These are phyloP conservation scores for Aphanomyces cochlioides DNA, from an alignment of 352 stramenopile genomes.

Conservation along the genomic window DNA sequence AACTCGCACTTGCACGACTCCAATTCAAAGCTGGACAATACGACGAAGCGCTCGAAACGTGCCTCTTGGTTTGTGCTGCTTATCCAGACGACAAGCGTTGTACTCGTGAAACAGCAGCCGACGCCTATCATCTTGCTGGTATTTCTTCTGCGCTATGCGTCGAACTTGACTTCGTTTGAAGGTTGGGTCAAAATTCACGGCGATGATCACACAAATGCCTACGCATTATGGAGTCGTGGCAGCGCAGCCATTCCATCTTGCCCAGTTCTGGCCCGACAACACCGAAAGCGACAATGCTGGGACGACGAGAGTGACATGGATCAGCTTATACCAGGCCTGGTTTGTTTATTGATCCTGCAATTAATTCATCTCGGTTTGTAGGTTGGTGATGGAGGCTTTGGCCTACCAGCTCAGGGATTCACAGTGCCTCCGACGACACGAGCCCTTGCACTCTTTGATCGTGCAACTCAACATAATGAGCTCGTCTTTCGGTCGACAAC, in stretches of 20 bases:
- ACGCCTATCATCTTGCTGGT: conserved; percentile 34
- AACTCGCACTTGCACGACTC: conserved; percentile 34
- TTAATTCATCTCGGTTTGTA: background rate
- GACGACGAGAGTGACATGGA: conserved; percentile 2
- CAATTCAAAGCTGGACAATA: conserved; percentile 36
- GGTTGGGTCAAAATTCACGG: conserved; percentile 37
- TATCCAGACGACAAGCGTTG: conserved; percentile 14
- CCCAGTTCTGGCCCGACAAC: conserved; percentile 25
- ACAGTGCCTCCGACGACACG: conserved; percentile 6
- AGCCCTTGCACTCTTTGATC: conserved; percentile 22
- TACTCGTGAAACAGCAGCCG: conserved; percentile 24
- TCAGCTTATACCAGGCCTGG: conserved; percentile 5
- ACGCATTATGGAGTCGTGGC: conserved; percentile 33
- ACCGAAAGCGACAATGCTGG: conserved; percentile 27
- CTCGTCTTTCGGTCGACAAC: conserved; percentile 32
- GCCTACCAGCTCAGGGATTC: conserved; percentile 11
- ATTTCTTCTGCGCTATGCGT: background rate
- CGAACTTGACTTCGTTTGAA: background rate
- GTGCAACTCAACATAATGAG: conserved; percentile 13
- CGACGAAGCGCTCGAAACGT: conserved; percentile 28
- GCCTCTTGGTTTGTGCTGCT: conserved; percentile 18
- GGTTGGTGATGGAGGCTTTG: conserved; percentile 2
- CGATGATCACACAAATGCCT: conserved; percentile 34
- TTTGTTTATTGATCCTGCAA: background rate
- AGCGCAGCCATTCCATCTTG: conserved; percentile 24